phyloP scores from a whole-genome alignment of 2,329 filamentous ascomycete genomes.

The Venturia carpophila region DNA sequence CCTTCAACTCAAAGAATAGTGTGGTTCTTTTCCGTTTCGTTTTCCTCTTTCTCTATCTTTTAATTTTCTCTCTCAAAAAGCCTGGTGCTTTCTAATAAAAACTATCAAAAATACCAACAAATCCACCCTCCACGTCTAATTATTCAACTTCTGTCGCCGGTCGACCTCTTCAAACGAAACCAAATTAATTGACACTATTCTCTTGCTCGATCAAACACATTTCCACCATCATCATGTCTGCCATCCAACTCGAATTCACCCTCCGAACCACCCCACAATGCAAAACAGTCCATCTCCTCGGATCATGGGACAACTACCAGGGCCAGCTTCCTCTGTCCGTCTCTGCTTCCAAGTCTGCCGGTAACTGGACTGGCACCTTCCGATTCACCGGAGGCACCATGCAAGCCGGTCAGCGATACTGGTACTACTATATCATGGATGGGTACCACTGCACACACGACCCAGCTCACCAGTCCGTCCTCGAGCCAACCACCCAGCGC shows the following conservation, averaged over 20 bases:
- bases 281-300: slow-evolving; percentile 95
- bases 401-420: slow-evolving; percentile 86
- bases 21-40: slow-evolving; percentile 38
- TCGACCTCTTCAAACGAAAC: slow-evolving; percentile 27
- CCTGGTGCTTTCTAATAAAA: slow-evolving; percentile 37
- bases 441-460: slow-evolving; percentile 98
- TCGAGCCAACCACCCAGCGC: slow-evolving; percentile 93
- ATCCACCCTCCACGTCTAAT: slow-evolving; percentile 22
- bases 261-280: slow-evolving; percentile 92
- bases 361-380: slow-evolving; percentile 93
- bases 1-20: slow-evolving; percentile 41
- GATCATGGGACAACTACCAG: slow-evolving; percentile 96
- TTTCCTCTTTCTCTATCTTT: slow-evolving; percentile 34
- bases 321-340: slow-evolving; percentile 91
- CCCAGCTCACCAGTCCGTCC: slow-evolving; percentile 78
- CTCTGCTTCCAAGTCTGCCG: slow-evolving; percentile 71
- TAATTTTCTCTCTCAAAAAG: slow-evolving; percentile 32
- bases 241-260: slow-evolving; percentile 89
- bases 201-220: slow-evolving; percentile 35
- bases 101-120: slow-evolving; percentile 17
- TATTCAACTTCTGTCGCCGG: slow-evolving; percentile 33
- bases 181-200: slow-evolving; percentile 38
- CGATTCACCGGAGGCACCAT: slow-evolving; percentile 84
- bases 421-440: slow-evolving; percentile 99
- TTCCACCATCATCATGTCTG: slow-evolving; percentile 58